Evolutionary conservation across 169 alveolate species (phyloP).

Genomic region (Toxoplasma gondii): DNA sequence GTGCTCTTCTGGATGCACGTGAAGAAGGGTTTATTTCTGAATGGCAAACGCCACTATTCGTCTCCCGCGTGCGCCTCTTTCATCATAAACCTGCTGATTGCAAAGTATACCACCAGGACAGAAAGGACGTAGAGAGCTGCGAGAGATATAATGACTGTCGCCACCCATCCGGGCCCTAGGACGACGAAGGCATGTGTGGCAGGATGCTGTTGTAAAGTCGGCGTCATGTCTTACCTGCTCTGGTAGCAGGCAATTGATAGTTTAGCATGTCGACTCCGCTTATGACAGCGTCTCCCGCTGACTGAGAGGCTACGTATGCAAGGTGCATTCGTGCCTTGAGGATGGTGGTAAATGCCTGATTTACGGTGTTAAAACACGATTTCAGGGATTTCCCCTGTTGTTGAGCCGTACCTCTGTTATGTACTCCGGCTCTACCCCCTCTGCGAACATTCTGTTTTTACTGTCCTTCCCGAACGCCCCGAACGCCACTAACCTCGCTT

Average conservation of each 20-base stretch:
- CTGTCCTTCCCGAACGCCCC: background rate
- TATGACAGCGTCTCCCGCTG: constrained; percentile 28
- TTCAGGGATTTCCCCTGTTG: background rate
- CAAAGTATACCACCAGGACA: constrained; percentile 27
- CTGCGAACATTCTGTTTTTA: background rate
- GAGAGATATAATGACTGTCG: constrained; percentile 5
- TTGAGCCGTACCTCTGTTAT: constrained; percentile 15
- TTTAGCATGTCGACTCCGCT: constrained; percentile 24
- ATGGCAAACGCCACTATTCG: background rate
- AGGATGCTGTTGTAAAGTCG: background rate
- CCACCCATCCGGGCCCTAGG: constrained; percentile 21
- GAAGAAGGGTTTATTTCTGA: background rate
- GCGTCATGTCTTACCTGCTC: background rate
- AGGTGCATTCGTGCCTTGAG: constrained; percentile 23
- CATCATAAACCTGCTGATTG: background rate
- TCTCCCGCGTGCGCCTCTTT: background rate
- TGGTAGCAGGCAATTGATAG: constrained; percentile 27
- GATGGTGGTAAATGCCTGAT: constrained; percentile 3
- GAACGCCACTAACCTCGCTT: constrained; percentile 16
- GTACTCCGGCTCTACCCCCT: constrained; percentile 34
- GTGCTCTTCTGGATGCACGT: too few species aligned
- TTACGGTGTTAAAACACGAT: background rate
- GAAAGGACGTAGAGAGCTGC: background rate
- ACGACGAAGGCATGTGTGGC: background rate
- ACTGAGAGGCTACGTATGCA: background rate